These are phyloP conservation scores for Neofusicoccum sp. DNA, from an alignment of 2,329 filamentous ascomycete species.

Conservation along the genomic window DNA sequence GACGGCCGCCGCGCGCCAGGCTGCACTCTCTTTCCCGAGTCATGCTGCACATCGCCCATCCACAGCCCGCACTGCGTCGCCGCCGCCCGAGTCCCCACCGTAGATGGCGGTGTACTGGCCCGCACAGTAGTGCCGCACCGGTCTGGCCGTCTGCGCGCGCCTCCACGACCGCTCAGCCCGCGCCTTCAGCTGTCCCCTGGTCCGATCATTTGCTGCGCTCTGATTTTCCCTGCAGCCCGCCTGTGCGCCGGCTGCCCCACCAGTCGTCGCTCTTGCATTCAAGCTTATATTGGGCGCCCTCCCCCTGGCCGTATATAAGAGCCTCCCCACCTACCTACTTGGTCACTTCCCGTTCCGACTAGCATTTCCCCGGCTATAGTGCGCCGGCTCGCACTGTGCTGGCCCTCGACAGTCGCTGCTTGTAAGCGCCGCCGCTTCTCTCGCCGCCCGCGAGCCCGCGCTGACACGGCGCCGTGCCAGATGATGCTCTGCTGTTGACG, in stretches of 20 bases:
- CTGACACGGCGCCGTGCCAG: not conserved
- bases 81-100: constrained; percentile 11
- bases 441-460: not conserved
- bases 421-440: not conserved
- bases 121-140: not conserved
- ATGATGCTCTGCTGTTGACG: constrained; percentile 5
- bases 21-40: not conserved
- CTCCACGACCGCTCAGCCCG: not conserved
- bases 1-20: not conserved
- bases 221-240: constrained; percentile 13
- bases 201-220: constrained; percentile 9
- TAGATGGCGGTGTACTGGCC: constrained; percentile 15
- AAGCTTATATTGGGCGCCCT: constrained; percentile 9
- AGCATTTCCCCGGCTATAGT: not conserved
- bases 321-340: not conserved
- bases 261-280: not conserved
- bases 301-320: constrained; percentile 4
- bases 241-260: not conserved
- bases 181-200: not conserved
- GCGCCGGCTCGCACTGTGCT: constrained; percentile 17
- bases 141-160: not conserved
- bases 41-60: not conserved
- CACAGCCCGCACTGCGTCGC: constrained; percentile 11
- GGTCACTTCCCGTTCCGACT: not conserved
- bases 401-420: not conserved